Evolutionary conservation across 805 yeast species (phyloP), one percentile per base, ranked within the genome.

Genomic region (Isabelozyma rhagii): DNA sequence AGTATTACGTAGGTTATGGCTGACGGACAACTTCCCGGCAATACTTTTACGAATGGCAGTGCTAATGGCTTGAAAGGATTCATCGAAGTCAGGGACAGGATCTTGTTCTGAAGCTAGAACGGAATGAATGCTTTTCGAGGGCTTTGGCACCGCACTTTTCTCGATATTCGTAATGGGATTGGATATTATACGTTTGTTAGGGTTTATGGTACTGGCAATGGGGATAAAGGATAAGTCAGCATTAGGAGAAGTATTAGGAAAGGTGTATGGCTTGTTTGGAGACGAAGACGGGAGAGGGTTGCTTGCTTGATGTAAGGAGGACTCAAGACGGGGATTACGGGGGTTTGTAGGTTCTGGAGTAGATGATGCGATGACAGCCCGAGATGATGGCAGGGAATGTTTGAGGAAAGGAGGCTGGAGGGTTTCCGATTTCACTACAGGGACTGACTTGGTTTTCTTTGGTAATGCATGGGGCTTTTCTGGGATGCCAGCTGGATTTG

Each of bases 41-140:
- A 74, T 68, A 47, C 79, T 75, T 51, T 75, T 77, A 28, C 80
- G 56, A 8, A 77, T 75, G 2, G 79, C 75, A 5, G 71, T 68
- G 51, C 76, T 69, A n/a, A 77, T 77, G 0, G 78, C 78, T 50
- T 74, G 77, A 51, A 77, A 76, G 7, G 81, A 77, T 47, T 69
- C 72, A 41, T 75, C 77, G n/a, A 41, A 39, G 28, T 39, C 39
- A 25, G 45, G 46, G 11, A 38, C 47, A 10, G 46, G 31, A 10
- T 18, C 21, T 8, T 25, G 43, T 40, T 46, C 28, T 34, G 29
- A 21, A 14, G 25, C 34, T 34, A 44, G 29, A 29, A 45, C 40
- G n/a, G 10, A 9, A 31, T 10, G 36, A 8, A 25, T 28, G 39
- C 17, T 17, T 36, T 28, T 27, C 14, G 27, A 21, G 28, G 44